phyloP scores from a whole-genome alignment of 23 red algal genomes.

The Gracilaria caudata region DNA sequence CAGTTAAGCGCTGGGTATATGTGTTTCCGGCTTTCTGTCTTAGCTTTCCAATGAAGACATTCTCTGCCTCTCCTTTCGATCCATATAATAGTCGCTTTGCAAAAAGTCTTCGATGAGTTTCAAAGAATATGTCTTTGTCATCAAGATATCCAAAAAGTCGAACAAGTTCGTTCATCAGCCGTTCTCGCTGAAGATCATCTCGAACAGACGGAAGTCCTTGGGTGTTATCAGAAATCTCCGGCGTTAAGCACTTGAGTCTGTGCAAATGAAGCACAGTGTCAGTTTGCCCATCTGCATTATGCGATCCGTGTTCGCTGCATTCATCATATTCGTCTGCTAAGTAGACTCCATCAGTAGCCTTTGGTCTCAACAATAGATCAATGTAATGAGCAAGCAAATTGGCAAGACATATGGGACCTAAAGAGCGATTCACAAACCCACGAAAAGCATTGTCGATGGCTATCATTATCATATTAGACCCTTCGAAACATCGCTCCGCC shows the following conservation, averaged over 20 bases:
- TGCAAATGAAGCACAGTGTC: neutral
- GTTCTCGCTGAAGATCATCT: conserved; percentile 20
- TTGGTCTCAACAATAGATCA: conserved; percentile 54
- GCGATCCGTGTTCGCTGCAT: neutral
- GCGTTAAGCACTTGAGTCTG: conserved; percentile 11
- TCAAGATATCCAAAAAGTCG: conserved; percentile 78
- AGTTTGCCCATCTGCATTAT: neutral
- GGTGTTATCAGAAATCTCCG: neutral
- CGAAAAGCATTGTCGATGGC: conserved; percentile 70
- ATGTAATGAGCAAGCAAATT: conserved; percentile 67
- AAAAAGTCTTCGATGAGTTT: conserved; percentile 78
- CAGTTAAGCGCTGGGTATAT: conserved; percentile 80
- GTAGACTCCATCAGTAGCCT: neutral
- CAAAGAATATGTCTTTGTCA: conserved; percentile 90
- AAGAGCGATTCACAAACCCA: conserved; percentile 45
- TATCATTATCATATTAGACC: conserved; percentile 52
- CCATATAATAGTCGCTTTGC: conserved; percentile 75
- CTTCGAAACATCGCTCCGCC: conserved; percentile 60
- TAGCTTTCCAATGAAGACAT: conserved; percentile 68
- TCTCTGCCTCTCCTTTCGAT: conserved; percentile 60
- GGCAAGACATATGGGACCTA: conserved; percentile 54
- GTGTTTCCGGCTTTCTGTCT: conserved; percentile 61
- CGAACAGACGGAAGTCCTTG: neutral
- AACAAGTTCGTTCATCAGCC: conserved; percentile 40
- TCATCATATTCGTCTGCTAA: conserved; percentile 22